Evolutionary conservation across 305 asterid species (phyloP).

Genomic region (Plantago coronopus): DNA sequence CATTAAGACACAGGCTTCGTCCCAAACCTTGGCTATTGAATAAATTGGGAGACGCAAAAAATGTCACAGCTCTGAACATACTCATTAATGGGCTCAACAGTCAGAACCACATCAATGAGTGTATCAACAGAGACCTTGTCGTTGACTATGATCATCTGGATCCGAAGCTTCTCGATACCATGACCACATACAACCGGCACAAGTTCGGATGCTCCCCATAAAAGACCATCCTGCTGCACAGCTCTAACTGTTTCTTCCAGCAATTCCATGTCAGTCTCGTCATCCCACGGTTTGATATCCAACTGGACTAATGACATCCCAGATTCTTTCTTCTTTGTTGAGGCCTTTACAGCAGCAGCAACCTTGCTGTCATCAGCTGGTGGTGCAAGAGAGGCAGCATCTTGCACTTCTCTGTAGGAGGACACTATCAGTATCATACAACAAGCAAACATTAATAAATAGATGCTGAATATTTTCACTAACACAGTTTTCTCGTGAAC

Average conservation of each 20-base stretch:
- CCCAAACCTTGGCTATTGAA: too few relatives aligned
- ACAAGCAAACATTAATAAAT: too few relatives aligned
- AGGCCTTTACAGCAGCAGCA: conserved; percentile 79
- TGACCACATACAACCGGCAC: conserved; percentile 86
- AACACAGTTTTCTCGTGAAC: too few relatives aligned
- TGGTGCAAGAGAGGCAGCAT: too few relatives aligned
- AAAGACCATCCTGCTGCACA: conserved; percentile 72
- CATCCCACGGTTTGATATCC: conserved; percentile 95
- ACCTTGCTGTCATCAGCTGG: too few relatives aligned
- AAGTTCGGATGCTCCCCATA: conserved; percentile 84
- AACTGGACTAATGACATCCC: conserved; percentile 81
- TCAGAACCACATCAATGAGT: conserved; percentile 58
- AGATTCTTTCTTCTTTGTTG: conserved; percentile 74
- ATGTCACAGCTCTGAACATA: conserved; percentile 77
- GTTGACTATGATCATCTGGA: conserved; percentile 80
- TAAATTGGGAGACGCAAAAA: too few relatives aligned
- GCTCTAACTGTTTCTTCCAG: conserved; percentile 85
- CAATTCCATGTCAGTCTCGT: conserved; percentile 85
- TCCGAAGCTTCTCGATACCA: conserved; percentile 81
- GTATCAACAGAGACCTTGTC: conserved; percentile 66
- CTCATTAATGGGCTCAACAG: conserved; percentile 60
- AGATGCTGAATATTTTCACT: too few relatives aligned
- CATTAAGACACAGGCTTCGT: too few relatives aligned
- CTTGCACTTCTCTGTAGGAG: too few relatives aligned
- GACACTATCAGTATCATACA: too few relatives aligned